These are phyloP conservation scores for Sesbania bispinosa DNA, from an alignment of 306 rosid genomes.

Conservation along the genomic window DNA sequence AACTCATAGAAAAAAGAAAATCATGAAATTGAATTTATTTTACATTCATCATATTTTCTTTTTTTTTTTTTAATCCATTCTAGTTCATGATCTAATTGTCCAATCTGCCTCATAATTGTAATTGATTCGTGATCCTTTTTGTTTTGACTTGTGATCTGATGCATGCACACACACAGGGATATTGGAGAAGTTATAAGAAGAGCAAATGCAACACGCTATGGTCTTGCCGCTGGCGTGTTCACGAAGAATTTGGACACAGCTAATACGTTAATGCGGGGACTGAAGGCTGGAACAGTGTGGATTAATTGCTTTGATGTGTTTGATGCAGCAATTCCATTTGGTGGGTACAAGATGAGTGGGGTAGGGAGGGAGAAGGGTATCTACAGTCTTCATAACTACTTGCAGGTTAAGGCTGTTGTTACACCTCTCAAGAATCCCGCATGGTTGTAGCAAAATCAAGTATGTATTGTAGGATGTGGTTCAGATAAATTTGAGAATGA, in stretches of 20 bases:
- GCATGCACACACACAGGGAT: constrained; percentile 34
- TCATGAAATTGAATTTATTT: too few relatives aligned
- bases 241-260: constrained; percentile 50
- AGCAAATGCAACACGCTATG: constrained; percentile 48
- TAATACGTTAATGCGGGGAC: constrained; percentile 48
- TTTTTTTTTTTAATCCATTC: too few relatives aligned
- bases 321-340: constrained; percentile 74
- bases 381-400: constrained; percentile 47
- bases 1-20: too few relatives aligned
- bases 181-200: constrained; percentile 44
- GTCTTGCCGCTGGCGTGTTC: constrained; percentile 67
- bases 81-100: too few relatives aligned
- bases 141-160: neutral
- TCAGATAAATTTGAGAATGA: neutral
- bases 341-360: constrained; percentile 72
- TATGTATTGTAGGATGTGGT: neutral
- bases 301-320: constrained; percentile 56
- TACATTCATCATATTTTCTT: too few relatives aligned
- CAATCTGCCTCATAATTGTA: too few relatives aligned
- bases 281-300: constrained; percentile 56
- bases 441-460: constrained; percentile 40
- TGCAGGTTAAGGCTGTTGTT: constrained; percentile 72
- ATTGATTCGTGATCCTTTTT: neutral
- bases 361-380: constrained; percentile 57
- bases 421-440: constrained; percentile 51